Percentiles rank a stretch among this genome's conserved stretches.
Evolutionary conservation across 129 eudicot genomes (phyloP).

Genomic region (Solidago caesia): DNA sequence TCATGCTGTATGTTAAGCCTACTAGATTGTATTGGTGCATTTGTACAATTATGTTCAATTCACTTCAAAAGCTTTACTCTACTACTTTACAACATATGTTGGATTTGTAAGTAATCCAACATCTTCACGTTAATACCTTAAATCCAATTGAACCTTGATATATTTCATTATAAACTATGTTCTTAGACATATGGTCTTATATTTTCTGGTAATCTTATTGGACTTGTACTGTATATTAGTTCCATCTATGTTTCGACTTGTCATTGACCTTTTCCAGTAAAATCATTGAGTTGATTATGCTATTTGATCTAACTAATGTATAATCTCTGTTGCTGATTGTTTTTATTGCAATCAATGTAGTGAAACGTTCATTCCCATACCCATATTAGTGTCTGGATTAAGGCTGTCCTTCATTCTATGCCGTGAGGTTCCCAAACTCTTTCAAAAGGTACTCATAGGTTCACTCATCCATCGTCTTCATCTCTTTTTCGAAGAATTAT

Average conservation of each 20-base stretch:
- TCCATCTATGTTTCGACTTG: not conserved
- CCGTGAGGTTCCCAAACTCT: slow-evolving; percentile 75
- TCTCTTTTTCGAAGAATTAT: not conserved
- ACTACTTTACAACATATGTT: too few relatives aligned
- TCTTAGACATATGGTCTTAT: slow-evolving; percentile 2
- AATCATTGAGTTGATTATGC: not conserved
- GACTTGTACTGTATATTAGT: not conserved
- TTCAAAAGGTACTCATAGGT: slow-evolving; percentile 57
- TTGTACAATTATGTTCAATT: not conserved
- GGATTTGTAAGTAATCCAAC: too few relatives aligned
- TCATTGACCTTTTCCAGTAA: slow-evolving; percentile 3
- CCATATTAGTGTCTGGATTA: slow-evolving; percentile 51
- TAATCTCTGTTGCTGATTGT: slow-evolving; percentile 24
- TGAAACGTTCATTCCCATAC: slow-evolving; percentile 43
- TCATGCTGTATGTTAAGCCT: not conserved
- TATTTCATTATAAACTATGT: not conserved
- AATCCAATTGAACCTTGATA: too few relatives aligned
- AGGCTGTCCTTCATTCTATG: slow-evolving; percentile 60
- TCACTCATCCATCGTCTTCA: not conserved
- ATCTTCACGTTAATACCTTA: too few relatives aligned
- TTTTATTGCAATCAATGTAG: slow-evolving; percentile 38
- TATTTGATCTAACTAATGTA: slow-evolving; percentile 19
- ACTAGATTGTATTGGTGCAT: not conserved
- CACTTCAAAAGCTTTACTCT: too few relatives aligned
- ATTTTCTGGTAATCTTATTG: slow-evolving; percentile 14